Evolutionary conservation across 768 basidiomycete genomes (phyloP).

Genomic region (Dioszegia crocea): DNA sequence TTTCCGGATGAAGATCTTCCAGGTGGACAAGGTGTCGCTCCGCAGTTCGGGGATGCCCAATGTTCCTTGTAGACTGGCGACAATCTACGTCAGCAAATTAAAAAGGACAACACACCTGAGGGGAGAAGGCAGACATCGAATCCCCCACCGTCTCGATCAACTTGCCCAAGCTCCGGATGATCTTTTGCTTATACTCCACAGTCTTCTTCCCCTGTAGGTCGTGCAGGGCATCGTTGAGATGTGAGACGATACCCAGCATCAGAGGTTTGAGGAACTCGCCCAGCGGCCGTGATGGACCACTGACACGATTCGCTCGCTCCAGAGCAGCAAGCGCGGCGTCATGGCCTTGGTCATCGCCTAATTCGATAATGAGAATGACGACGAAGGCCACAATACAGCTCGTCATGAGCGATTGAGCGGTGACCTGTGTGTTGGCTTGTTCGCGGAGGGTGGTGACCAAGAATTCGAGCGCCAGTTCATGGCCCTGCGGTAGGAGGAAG

Average conservation of each 20-base stretch:
- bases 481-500: slow-evolving; percentile 25
- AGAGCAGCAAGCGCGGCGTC: slow-evolving; percentile 27
- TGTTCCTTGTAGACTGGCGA: slow-evolving; percentile 91
- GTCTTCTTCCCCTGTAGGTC: slow-evolving; percentile 75
- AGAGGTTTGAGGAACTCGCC: slow-evolving; percentile 65
- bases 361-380: slow-evolving; percentile 66
- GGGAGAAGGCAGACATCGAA: slow-evolving; percentile 69
- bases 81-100: slow-evolving; percentile 61
- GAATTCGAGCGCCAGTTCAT: slow-evolving; percentile 25
- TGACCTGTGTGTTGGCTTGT: slow-evolving; percentile 12
- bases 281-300: slow-evolving; percentile 41
- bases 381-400: slow-evolving; percentile 67
- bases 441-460: slow-evolving; percentile 30
- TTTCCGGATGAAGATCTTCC: slow-evolving; percentile 70
- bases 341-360: slow-evolving; percentile 67
- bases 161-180: slow-evolving; percentile 71
- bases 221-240: slow-evolving; percentile 79
- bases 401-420: slow-evolving; percentile 52
- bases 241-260: slow-evolving; percentile 77
- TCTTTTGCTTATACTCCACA: slow-evolving; percentile 64
- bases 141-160: slow-evolving; percentile 69
- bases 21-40: slow-evolving; percentile 71
- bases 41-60: slow-evolving; percentile 70
- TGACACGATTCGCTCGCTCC: slow-evolving; percentile 41
- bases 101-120: slow-evolving; percentile 62